Percentiles rank a stretch among this genome's conserved stretches.
Evolutionary conservation across 2,329 filamentous ascomycete species (phyloP).

Genomic region (Ambrosiella beaveri): DNA sequence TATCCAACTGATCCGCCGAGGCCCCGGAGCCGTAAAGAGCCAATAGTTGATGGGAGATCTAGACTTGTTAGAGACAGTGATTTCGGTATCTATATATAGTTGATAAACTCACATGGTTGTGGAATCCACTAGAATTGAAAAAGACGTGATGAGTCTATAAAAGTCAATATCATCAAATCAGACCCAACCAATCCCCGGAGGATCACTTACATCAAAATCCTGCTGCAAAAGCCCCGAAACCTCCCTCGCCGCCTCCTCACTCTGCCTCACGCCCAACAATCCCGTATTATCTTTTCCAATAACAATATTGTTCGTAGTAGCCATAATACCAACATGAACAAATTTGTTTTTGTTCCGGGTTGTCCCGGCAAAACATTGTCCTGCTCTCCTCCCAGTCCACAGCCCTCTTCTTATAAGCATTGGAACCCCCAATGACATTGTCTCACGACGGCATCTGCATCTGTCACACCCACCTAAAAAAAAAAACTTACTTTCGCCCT

Average conservation of each 20-base stretch:
- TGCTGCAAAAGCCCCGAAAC: slow-evolving; percentile 54
- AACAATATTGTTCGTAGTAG: slow-evolving; percentile 30
- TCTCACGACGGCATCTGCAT: no score
- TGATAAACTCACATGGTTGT: slow-evolving; percentile 50
- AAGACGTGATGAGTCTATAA: slow-evolving; percentile 51
- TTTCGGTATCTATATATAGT: neutral
- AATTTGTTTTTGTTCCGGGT: no score
- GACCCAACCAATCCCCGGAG: neutral
- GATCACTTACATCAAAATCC: slow-evolving; percentile 42
- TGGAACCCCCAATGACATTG: no score
- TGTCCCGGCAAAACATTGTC: no score
- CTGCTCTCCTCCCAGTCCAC: no score
- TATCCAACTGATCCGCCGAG: slow-evolving; percentile 37
- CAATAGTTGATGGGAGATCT: slow-evolving; percentile 58
- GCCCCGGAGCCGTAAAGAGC: slow-evolving; percentile 63
- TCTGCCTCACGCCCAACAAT: slow-evolving; percentile 29
- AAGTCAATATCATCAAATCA: neutral
- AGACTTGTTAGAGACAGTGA: slow-evolving; percentile 10
- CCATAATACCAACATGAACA: slow-evolving; percentile 20
- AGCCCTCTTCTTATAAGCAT: no score
- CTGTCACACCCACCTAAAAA: no score
- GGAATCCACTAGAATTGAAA: slow-evolving; percentile 59
- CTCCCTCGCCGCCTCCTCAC: slow-evolving; percentile 41
- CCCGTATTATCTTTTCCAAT: slow-evolving; percentile 33
- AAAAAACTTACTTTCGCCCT: no score